Base-by-base conservation (phyloP, 305 asterid species). In the Fraxinus floribunda region DNA sequence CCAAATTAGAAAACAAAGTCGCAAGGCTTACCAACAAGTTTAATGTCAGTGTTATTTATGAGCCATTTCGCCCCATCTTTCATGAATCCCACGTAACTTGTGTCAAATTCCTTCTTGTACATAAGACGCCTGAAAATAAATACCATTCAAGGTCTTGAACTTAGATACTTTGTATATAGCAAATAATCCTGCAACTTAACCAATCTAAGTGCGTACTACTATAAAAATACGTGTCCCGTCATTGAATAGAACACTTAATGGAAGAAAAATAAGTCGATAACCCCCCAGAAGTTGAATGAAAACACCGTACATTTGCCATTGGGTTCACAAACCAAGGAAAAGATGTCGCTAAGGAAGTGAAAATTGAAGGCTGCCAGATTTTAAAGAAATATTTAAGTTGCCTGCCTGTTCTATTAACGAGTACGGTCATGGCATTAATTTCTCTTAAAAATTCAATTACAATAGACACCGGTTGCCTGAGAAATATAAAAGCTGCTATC, bases 21-120 rank as follows among this genome's bases (percentile, higher is more conserved):
- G 75, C 18, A 74, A 36, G 16, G 46, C 93, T 86, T 88, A 94
- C 99, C 99, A 78, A 96, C 98, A 85, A 96, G 97, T 88, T 93
- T 92, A 90, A 96, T 84, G 86, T 94, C 98, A 79, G 99, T 96
- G 88, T 96, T 93, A 81, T 96, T 98, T 76, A 88, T 95, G 20
- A 97, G 97, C 98, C 98, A 94, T 84, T 91, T 93, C 20, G 99
- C 98, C 81, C 98, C 98, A 79, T 97, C 98, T 90, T 88, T 91
- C 98, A 91, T 93, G 94, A 96, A 96, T 32, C 98, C 99, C 49
- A 96, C 97, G 72, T 86, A 94, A 89, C 97, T 94, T 72, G 98
- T 86, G 86, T 97, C 98, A 39, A 93, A 97, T 82, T 83, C 96
- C 90, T 90, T 93, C 84, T 90, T 88, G 86, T 76, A 90, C 99